Conservation (phyloP, 108 stramenopile species). For the Chaetoceros muelleri region DNA sequence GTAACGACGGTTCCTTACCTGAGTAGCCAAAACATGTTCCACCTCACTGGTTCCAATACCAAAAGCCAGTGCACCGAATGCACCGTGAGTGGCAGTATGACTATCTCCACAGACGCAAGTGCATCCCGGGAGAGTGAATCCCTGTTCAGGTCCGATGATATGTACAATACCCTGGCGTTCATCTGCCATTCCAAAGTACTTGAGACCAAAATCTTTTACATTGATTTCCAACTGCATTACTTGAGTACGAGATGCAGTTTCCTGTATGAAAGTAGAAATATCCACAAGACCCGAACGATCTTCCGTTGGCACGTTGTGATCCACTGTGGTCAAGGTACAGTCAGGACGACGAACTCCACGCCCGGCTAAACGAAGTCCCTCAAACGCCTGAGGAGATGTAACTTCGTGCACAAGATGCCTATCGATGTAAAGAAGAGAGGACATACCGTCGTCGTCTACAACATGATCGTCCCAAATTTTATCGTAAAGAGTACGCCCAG, state of each 20-base stretch:
- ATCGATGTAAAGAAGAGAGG: conserved; percentile 89
- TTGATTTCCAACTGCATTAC: conserved; percentile 78
- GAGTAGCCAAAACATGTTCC: conserved; percentile 92
- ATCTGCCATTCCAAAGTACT: conserved; percentile 91
- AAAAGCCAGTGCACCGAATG: conserved; percentile 91
- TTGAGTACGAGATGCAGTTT: conserved; percentile 74
- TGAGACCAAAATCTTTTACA: conserved; percentile 82
- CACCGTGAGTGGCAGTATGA: conserved; percentile 93
- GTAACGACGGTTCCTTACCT: conserved; percentile 42
- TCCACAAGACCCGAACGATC: conserved; percentile 54
- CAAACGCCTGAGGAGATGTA: conserved; percentile 93
- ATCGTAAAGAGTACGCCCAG: conserved; percentile 71
- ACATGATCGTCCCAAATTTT: conserved; percentile 90
- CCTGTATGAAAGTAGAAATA: conserved; percentile 68
- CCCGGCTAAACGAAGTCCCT: conserved; percentile 74
- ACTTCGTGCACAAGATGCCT: conserved; percentile 90
- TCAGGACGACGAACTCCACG: conserved; percentile 86
- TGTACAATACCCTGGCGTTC: conserved; percentile 93
- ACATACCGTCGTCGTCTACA: conserved; percentile 70
- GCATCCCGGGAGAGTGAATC: conserved; percentile 88
- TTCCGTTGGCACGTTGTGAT: conserved; percentile 91
- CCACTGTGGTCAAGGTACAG: conserved; percentile 87
- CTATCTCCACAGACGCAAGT: conserved; percentile 90
- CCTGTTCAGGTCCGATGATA: conserved; percentile 93
- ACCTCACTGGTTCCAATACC: conserved; percentile 95